Evolutionary conservation across 2,329 filamentous ascomycete species (phyloP).

Genomic region (Neoscytalidium dimidiatum): DNA sequence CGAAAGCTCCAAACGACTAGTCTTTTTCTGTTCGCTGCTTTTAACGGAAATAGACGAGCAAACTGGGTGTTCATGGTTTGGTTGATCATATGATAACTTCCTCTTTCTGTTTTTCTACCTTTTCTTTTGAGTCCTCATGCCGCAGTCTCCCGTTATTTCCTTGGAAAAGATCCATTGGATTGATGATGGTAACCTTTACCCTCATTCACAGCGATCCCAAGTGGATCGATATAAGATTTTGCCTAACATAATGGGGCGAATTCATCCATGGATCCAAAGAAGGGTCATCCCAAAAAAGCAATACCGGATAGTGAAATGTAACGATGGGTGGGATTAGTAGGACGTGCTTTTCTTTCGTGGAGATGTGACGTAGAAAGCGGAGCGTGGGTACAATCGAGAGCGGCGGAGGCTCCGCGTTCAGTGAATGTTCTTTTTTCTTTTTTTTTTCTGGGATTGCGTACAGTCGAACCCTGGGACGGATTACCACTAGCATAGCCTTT

Average conservation of each 20-base stretch:
- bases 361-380: not conserved
- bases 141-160: not conserved
- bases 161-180: constrained; percentile 5
- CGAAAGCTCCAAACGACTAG: constrained; percentile 8
- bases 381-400: not conserved
- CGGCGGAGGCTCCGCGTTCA: not conserved
- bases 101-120: not conserved
- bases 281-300: not conserved
- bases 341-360: not conserved
- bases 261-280: not conserved
- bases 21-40: constrained; percentile 12
- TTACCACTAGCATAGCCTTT: no score
- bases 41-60: constrained; percentile 19
- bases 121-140: constrained; percentile 4
- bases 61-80: constrained; percentile 18
- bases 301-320: constrained; percentile 1
- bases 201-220: not conserved
- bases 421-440: not conserved
- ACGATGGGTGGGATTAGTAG: not conserved
- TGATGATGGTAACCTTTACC: not conserved
- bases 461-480: no score
- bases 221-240: not conserved
- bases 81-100: constrained; percentile 19
- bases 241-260: not conserved
- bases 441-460: not conserved